Evolutionary conservation across 768 basidiomycete species (phyloP), one percentile per base, ranked within the genome.

Genomic region (Amanita muscaria): DNA sequence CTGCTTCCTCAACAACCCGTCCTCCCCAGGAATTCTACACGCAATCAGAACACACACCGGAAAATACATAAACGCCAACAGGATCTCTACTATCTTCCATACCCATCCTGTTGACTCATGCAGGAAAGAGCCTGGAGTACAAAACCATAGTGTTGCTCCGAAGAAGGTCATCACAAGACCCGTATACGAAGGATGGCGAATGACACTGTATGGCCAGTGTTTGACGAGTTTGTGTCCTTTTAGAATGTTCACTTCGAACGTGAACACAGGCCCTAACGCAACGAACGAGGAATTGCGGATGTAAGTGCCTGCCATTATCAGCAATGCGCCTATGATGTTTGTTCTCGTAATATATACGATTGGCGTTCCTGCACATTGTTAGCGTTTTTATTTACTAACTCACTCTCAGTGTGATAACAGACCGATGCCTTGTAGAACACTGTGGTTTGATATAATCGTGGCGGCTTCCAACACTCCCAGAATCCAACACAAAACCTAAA

Each of bases 281-380:
- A 49, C 61, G 51, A 64, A 71, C 48, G 64, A 72, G 46, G 50
- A 50, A 3, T 62, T 37, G 18, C 73, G 66, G 2, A 72, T 52
- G 1, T 55, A 24, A 2, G 57, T 42, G 4, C 67, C 69, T 12
- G 50, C 31, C 7, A 59, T 15, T 2, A 58, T 50, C 11, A 63
- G 11, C 29, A 55, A n/a, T 2, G 35, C 25, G 2, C 35, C 44
- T 9, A n/a, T 18, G 3, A 19, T 16, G 9, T 35, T 18, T 30
- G 23, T 9, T 8, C n/a, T n/a, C 0, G 44, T 45, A 5, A 34
- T 6, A 34, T 34, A 34, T n/a, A 29, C 7, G 27, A 6, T 12
- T 12, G 12, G 6, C 27, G 27, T 29, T 12, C 12, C 27, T 29
- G 12, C 12, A 12, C 27, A 29, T 12, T 12, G 7, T 29, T 29